Conservation (phyloP, 495 filamentous ascomycete genomes). For the Aspergillus kassunensis region DNA sequence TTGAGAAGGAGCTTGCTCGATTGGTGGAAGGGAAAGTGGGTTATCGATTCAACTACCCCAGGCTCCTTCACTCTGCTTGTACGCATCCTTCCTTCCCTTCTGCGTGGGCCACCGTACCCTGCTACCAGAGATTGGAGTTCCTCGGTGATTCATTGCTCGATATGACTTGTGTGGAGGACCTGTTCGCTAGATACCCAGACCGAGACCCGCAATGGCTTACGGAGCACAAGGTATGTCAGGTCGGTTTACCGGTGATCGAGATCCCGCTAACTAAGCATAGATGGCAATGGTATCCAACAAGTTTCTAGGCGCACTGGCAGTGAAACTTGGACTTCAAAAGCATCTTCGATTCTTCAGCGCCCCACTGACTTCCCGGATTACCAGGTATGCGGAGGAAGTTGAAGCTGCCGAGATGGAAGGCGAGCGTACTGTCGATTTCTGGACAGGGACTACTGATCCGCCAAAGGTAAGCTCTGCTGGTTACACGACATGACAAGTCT, state of each 20-base stretch:
- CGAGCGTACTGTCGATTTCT: slow-evolving; percentile 69
- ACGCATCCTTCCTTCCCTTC: slow-evolving; percentile 78
- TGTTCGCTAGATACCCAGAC: slow-evolving; percentile 71
- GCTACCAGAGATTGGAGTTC: slow-evolving; percentile 91
- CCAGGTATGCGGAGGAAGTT: slow-evolving; percentile 66
- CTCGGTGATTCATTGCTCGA: slow-evolving; percentile 88
- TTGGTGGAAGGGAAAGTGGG: slow-evolving; percentile 63
- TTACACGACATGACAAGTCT: neutral
- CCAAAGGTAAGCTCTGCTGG: slow-evolving; percentile 56
- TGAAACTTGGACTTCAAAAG: slow-evolving; percentile 69
- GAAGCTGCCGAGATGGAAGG: slow-evolving; percentile 47
- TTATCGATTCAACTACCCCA: slow-evolving; percentile 78
- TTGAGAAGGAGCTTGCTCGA: slow-evolving; percentile 59
- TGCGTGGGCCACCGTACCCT: slow-evolving; percentile 71
- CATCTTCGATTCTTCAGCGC: slow-evolving; percentile 63
- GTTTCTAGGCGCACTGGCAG: slow-evolving; percentile 79
- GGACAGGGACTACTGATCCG: slow-evolving; percentile 63
- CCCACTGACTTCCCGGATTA: slow-evolving; percentile 58
- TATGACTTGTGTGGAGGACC: slow-evolving; percentile 75
- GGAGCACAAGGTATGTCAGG: slow-evolving; percentile 71
- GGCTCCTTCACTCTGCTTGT: slow-evolving; percentile 78
- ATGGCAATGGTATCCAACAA: slow-evolving; percentile 99
- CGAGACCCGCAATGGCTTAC: slow-evolving; percentile 96
- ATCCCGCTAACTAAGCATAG: slow-evolving; percentile 27
- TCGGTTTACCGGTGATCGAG: neutral